Evolutionary conservation across 805 yeast species (phyloP).

Genomic region (Dipodascopsis uninucleata): DNA sequence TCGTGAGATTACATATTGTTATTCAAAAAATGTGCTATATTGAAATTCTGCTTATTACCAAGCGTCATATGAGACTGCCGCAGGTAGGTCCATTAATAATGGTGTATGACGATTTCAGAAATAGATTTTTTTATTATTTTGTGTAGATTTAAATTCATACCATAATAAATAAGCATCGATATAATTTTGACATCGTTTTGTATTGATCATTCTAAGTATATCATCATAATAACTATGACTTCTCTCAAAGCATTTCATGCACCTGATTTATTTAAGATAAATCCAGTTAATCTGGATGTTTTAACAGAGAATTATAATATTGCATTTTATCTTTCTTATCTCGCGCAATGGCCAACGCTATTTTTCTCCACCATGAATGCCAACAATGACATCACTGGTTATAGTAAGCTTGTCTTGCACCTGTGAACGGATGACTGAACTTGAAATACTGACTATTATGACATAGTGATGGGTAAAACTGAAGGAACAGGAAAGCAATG

Average conservation of each 20-base stretch:
- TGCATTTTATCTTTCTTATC: constrained; percentile 77
- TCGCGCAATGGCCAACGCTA: constrained; percentile 81
- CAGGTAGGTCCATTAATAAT: no score
- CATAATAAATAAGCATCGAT: no score
- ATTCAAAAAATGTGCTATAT: no score
- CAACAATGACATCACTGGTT: constrained; percentile 42
- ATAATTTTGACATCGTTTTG: constrained; percentile 36
- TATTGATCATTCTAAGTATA: no score
- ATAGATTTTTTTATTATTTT: no score
- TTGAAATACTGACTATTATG: constrained; percentile 38
- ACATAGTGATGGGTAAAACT: constrained; percentile 90
- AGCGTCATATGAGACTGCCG: no score
- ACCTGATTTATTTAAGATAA: constrained; percentile 70
- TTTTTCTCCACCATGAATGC: constrained; percentile 64
- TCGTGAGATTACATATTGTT: no score
- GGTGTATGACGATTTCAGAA: no score
- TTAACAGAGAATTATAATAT: constrained; percentile 88
- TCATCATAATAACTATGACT: no score
- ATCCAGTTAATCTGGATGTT: constrained; percentile 77
- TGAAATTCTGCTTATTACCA: no score
- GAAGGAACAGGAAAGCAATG: constrained; percentile 83
- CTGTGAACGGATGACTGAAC: neutral
- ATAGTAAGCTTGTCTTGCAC: constrained; percentile 22
- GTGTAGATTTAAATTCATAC: no score
- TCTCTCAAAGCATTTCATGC: constrained; percentile 85